Evolutionary conservation across 1,139 yeast genomes (phyloP).

Genomic region (Geotrichum citri-aurantii): DNA sequence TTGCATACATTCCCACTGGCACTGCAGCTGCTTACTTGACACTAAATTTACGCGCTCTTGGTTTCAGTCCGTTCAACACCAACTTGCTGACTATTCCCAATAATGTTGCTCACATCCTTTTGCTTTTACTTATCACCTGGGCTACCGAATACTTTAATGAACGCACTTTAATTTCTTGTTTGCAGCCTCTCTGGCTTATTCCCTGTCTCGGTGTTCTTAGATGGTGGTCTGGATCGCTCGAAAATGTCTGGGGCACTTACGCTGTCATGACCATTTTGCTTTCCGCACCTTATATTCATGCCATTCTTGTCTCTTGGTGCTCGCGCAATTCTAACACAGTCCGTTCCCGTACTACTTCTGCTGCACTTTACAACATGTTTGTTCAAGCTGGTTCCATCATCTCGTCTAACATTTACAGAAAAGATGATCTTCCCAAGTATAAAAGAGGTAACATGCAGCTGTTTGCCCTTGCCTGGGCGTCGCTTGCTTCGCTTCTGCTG

Average conservation of each 20-base stretch:
- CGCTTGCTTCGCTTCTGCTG: conserved; percentile 23
- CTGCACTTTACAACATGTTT: conserved; percentile 58
- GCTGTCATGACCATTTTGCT: conserved; percentile 41
- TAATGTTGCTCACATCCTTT: conserved; percentile 38
- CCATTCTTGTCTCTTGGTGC: conserved; percentile 55
- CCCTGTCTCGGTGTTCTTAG: conserved; percentile 43
- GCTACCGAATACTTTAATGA: conserved; percentile 44
- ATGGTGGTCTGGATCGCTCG: conserved; percentile 46
- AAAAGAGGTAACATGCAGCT: conserved; percentile 48
- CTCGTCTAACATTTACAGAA: conserved; percentile 50
- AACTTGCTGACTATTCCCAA: conserved; percentile 52
- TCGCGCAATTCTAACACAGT: conserved; percentile 58
- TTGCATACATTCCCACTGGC: conserved; percentile 40
- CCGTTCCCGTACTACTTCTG: conserved; percentile 52
- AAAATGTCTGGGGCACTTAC: conserved; percentile 49
- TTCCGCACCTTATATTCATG: conserved; percentile 45
- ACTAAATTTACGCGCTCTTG: conserved; percentile 46
- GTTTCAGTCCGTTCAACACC: conserved; percentile 51
- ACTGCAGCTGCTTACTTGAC: conserved; percentile 48
- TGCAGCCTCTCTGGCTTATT: conserved; percentile 36
- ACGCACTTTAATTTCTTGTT: conserved; percentile 30
- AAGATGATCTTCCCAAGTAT: conserved; percentile 54
- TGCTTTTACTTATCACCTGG: conserved; percentile 37
- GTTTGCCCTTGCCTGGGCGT: conserved; percentile 38
- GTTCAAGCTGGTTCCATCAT: conserved; percentile 53